Evolutionary conservation across 2,329 filamentous ascomycete species (phyloP).

Genomic region (Pleochaeta shiraiana): DNA sequence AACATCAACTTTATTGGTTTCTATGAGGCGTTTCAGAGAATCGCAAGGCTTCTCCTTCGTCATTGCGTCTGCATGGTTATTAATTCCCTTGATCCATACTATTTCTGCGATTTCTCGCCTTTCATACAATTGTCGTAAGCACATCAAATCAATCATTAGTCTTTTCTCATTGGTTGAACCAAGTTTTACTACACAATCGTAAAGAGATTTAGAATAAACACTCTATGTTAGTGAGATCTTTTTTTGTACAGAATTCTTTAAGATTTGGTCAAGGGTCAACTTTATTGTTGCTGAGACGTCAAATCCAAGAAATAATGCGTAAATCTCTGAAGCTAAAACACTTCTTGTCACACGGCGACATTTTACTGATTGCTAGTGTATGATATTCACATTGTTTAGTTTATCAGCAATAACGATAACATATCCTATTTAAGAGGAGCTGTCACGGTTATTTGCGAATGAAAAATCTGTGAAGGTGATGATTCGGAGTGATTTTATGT

Average conservation of each 20-base stretch:
- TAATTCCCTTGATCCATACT: not conserved
- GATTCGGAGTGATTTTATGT: not conserved
- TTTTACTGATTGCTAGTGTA: not conserved
- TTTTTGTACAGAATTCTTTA: not conserved
- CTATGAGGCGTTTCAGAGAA: not conserved
- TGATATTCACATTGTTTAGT: not conserved
- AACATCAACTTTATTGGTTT: not conserved
- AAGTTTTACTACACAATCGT: not conserved
- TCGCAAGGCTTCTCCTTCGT: not conserved
- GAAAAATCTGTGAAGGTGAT: not conserved
- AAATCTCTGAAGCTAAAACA: not conserved
- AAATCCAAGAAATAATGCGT: not conserved
- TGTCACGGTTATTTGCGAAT: conserved; percentile 2
- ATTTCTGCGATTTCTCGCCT: not conserved
- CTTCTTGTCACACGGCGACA: not conserved
- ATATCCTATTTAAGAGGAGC: conserved; percentile 1
- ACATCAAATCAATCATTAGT: not conserved
- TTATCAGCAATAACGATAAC: not conserved
- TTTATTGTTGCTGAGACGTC: not conserved
- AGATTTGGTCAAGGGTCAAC: not conserved
- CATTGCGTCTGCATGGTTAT: not conserved
- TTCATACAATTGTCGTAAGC: not conserved
- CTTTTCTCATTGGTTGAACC: not conserved
- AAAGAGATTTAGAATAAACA: not conserved
- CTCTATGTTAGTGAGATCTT: not conserved